Evolutionary conservation across 2,329 filamentous ascomycete species (phyloP).

Genomic region (Ploettnerulaceae sp.): DNA sequence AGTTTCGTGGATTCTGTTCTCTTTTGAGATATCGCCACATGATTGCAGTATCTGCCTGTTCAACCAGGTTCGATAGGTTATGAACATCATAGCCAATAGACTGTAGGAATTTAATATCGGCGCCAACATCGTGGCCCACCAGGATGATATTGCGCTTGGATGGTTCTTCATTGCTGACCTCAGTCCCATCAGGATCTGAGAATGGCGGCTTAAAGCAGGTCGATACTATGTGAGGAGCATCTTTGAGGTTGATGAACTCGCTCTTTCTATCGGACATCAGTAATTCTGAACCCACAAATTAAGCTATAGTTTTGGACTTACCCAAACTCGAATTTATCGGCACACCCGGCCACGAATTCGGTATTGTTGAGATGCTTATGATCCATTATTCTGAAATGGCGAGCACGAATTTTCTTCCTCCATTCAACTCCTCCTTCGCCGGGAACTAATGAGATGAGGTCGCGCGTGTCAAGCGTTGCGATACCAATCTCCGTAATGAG

Average conservation of each 20-base stretch:
- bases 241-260: conserved; percentile 46
- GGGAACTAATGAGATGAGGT: conserved; percentile 50
- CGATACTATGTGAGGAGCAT: conserved; percentile 44
- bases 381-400: conserved; percentile 75
- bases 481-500: conserved; percentile 83
- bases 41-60: conserved; percentile 66
- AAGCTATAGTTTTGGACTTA: conserved; percentile 37
- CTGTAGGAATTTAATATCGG: conserved; percentile 65
- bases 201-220: conserved; percentile 54
- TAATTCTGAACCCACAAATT: not conserved
- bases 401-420: conserved; percentile 59
- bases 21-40: conserved; percentile 63
- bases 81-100: conserved; percentile 58
- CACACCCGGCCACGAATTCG: conserved; percentile 66
- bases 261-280: conserved; percentile 39
- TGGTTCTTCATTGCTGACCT: conserved; percentile 1
- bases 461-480: conserved; percentile 67
- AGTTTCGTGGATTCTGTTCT: conserved; percentile 47
- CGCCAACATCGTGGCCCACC: conserved; percentile 67
- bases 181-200: conserved; percentile 31
- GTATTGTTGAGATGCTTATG: conserved; percentile 60
- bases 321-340: conserved; percentile 72
- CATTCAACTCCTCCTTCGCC: conserved; percentile 61
- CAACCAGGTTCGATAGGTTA: conserved; percentile 50
- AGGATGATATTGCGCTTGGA: conserved; percentile 59